A percentile compares a stretch with the other conserved stretches of the same genome.
Conservation (phyloP, 2,329 filamentous ascomycete species). For the Ophiocordyceps sinensis region DNA sequence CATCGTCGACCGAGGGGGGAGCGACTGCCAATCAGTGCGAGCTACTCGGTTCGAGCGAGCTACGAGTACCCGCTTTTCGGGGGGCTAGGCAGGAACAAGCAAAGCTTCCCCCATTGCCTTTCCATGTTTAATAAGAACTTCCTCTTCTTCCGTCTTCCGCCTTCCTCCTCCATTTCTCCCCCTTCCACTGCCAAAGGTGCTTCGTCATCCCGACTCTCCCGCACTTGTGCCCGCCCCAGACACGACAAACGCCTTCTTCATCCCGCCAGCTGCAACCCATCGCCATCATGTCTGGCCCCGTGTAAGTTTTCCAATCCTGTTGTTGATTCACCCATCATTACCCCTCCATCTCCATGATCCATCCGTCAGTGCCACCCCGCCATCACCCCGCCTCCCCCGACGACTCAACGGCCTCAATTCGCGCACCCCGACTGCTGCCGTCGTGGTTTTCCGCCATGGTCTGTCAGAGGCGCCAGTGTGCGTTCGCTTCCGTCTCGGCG, state of each 20-base stretch:
- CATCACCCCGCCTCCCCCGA: constrained; percentile 22
- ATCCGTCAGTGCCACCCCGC: constrained; percentile 13
- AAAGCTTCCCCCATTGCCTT: constrained; percentile 1
- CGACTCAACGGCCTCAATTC: constrained; percentile 18
- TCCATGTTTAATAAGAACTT: too few relatives aligned
- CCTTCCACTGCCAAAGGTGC: too few relatives aligned
- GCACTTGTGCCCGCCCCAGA: too few relatives aligned
- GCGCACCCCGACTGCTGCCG: constrained; percentile 8
- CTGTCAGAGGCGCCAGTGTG: too few relatives aligned
- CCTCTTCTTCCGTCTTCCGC: not conserved
- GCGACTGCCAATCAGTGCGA: constrained; percentile 1
- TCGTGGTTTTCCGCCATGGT: too few relatives aligned
- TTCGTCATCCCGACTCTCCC: not conserved
- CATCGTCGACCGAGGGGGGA: too few relatives aligned
- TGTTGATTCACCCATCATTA: constrained; percentile 9
- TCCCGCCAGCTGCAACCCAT: constrained; percentile 1
- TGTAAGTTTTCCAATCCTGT: constrained; percentile 37
- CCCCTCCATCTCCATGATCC: constrained; percentile 8
- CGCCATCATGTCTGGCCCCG: constrained; percentile 47
- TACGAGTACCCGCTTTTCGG: not conserved
- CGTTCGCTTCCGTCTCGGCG: not conserved
- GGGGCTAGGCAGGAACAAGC: too few relatives aligned
- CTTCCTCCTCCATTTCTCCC: not conserved
- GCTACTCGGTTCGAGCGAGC: constrained; percentile 6
- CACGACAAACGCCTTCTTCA: not conserved